Evolutionary conservation across 202 grass and related monocot species (phyloP), one percentile per base, ranked within the genome.

Genomic region (Dendrocalamus latiflorus): DNA sequence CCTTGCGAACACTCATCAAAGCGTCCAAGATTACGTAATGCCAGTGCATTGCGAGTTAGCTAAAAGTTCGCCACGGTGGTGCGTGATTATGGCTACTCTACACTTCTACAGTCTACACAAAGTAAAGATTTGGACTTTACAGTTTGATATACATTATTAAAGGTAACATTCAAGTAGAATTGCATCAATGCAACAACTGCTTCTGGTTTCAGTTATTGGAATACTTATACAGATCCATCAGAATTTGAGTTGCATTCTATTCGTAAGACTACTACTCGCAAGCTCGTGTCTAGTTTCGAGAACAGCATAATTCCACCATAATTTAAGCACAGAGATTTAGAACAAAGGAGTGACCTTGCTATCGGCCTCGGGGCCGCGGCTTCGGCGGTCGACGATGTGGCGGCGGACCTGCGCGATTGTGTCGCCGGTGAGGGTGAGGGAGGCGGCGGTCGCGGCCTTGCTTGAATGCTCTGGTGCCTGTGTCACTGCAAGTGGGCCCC

Each of bases 401-500:
- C 78, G n/a, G 42, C 86, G 91, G 77, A 93, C 87, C 85, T 93
- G 96, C 24, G 96, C 93, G 48, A 98, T 84, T 49, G 95, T 98
- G 70, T 98, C 96, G 14, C 96, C 96, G 3, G 93, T 87, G 18
- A 98, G 74, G 83, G 93, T 89, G 74, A 98, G 96, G 43, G 79
- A 95, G 5, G 93, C 96, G 9, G 96, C 95, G 16, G 85, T 90
- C 42, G 77, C 73, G 9, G 95, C 93, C 87, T 28, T 95, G 93
- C 78, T 84, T 91, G 70, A 95, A 88, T 82, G 4, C 57, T 67
- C 57, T 63, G 7, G n/a, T 38, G 21, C 73, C 9, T 15, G 65
- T 72, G 72, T 72, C 72, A 1, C 72, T 85, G 71, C 18, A 64
- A 2, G 18, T 89, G 30, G 82, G 72, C 8, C 65, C 57, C 7